Evolutionary conservation across 768 basidiomycete species (phyloP).

Genomic region (Tephrocybe rancida): DNA sequence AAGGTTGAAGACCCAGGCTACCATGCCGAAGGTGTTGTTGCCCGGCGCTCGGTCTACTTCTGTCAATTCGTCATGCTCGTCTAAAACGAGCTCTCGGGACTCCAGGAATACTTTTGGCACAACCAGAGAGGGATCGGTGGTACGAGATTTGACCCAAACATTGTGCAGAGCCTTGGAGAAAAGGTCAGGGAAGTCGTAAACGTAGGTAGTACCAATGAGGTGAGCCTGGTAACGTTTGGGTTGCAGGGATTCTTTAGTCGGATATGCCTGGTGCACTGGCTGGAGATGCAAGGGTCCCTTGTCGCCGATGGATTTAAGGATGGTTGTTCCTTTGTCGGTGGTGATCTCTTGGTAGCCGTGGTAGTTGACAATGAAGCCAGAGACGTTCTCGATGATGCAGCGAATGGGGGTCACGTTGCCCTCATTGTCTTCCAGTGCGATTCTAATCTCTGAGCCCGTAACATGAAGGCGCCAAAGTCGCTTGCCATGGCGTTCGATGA

Average conservation of each 20-base stretch:
- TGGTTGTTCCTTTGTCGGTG: constrained; percentile 93
- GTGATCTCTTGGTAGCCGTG: constrained; percentile 98
- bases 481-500: constrained; percentile 98
- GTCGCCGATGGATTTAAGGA: constrained; percentile 97
- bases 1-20: constrained; percentile 95
- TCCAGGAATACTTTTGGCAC: constrained; percentile 80
- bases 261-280: constrained; percentile 90
- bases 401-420: constrained; percentile 96
- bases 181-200: constrained; percentile 98
- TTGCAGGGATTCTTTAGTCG: constrained; percentile 97
- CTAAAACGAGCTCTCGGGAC: constrained; percentile 89
- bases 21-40: constrained; percentile 96
- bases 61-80: constrained; percentile 88
- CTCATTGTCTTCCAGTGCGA: constrained; percentile 91
- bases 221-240: constrained; percentile 99
- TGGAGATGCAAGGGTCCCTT: constrained; percentile 97
- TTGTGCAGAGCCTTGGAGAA: constrained; percentile 97
- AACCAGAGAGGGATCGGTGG: constrained; percentile 62
- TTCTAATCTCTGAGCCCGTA: constrained; percentile 96
- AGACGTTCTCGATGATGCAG: constrained; percentile 97
- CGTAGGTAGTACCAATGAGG: constrained; percentile 97
- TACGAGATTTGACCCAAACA: constrained; percentile 80
- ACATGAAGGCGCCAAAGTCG: constrained; percentile 97
- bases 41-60: constrained; percentile 94
- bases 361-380: constrained; percentile 98